phyloP scores from a whole-genome alignment of 1,284 basidiomycete species.

The Trichosporon sp. region DNA sequence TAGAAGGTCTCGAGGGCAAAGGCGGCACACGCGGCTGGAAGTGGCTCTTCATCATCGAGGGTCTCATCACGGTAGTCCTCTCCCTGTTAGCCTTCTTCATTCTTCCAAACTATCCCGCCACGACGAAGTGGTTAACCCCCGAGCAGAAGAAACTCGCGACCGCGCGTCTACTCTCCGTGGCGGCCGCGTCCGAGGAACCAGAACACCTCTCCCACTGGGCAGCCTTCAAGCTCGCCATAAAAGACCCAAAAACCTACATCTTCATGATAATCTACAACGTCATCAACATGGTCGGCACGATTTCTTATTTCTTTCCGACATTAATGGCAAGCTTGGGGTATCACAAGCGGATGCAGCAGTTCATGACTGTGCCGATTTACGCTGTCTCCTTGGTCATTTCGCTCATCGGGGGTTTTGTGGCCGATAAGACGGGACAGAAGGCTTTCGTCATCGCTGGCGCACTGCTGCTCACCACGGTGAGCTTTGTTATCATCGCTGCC shows the following conservation, averaged over 20 bases:
- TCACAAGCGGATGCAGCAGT: slow-evolving; percentile 25
- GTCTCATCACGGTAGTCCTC: slow-evolving; percentile 34
- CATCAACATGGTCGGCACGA: slow-evolving; percentile 24
- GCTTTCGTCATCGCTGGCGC: slow-evolving; percentile 15
- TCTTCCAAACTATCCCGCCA: slow-evolving; percentile 39
- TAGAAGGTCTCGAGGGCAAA: slow-evolving; percentile 30
- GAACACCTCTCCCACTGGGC: slow-evolving; percentile 17
- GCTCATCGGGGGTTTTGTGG: slow-evolving; percentile 17
- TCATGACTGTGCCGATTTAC: slow-evolving; percentile 30
- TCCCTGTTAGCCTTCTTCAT: slow-evolving; percentile 37
- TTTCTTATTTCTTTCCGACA: slow-evolving; percentile 35
- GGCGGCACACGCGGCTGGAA: slow-evolving; percentile 35
- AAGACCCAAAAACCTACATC: slow-evolving; percentile 33
- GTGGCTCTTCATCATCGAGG: slow-evolving; percentile 46
- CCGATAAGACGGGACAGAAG: slow-evolving; percentile 18
- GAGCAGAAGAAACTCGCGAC: slow-evolving; percentile 19
- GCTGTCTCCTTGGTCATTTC: slow-evolving; percentile 17
- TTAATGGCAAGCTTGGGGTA: slow-evolving; percentile 27
- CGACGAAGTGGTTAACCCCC: slow-evolving; percentile 30
- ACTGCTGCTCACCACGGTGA: slow-evolving; percentile 8
- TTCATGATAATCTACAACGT: slow-evolving; percentile 15
- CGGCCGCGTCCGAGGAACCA: slow-evolving; percentile 11
- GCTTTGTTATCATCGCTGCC: slow-evolving; percentile 2
- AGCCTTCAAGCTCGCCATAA: slow-evolving; percentile 21
- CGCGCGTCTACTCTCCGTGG: slow-evolving; percentile 1